Conservation (phyloP, 352 stramenopile species). For the Pythium rhizo-oryzae region DNA sequence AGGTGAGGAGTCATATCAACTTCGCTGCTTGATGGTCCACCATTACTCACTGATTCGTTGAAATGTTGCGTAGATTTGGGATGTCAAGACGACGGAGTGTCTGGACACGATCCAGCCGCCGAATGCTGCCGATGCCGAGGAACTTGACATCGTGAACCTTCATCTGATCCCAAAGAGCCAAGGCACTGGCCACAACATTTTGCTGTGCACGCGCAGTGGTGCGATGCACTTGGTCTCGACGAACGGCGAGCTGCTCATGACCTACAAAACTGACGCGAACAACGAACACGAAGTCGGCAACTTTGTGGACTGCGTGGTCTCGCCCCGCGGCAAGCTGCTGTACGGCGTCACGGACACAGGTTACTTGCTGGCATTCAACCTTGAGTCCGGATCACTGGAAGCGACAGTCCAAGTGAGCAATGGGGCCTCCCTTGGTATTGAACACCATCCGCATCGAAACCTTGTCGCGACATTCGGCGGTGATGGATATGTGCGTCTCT, state of each 20-base stretch:
- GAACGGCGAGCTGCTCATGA: constrained; percentile 56
- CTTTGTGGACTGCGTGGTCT: constrained; percentile 88
- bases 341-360: constrained; percentile 90
- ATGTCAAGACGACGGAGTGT: constrained; percentile 82
- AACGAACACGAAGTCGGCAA: constrained; percentile 71
- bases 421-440: constrained; percentile 75
- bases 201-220: constrained; percentile 86
- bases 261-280: constrained; percentile 67
- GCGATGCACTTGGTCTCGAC: constrained; percentile 85
- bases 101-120: constrained; percentile 75
- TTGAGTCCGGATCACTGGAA: constrained; percentile 62
- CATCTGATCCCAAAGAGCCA: constrained; percentile 61
- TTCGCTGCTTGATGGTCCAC: not conserved
- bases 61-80: constrained; percentile 64
- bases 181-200: constrained; percentile 57
- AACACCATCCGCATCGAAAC: constrained; percentile 90
- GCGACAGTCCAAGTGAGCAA: constrained; percentile 84
- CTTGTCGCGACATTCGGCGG: constrained; percentile 88
- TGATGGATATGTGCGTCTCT: constrained; percentile 83
- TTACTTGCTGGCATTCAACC: constrained; percentile 73
- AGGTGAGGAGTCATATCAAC: constrained; percentile 39
- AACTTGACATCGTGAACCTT: constrained; percentile 81
- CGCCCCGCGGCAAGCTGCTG: constrained; percentile 78
- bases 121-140: constrained; percentile 43
- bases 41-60: too few relatives aligned